Conservation (phyloP, 306 rosid genomes). For the Vachellia collinsii region DNA sequence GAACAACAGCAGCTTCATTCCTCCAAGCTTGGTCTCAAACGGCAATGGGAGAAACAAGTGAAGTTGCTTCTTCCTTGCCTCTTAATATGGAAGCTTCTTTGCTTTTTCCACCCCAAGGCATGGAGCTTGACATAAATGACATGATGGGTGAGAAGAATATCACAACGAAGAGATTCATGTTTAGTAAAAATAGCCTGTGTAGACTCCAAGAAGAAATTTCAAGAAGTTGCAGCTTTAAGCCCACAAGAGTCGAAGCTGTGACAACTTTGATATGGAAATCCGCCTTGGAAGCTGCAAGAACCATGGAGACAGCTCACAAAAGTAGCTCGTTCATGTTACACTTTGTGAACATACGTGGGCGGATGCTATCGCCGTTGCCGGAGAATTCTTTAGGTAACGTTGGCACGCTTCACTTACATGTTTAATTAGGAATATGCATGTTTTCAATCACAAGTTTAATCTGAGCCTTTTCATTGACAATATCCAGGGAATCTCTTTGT, state of each 20-base stretch:
- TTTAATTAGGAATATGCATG: neutral
- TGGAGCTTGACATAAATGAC: neutral
- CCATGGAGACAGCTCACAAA: neutral
- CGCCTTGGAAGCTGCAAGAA: neutral
- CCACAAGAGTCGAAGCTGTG: conserved; percentile 16
- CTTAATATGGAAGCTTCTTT: neutral
- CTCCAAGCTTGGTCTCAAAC: conserved; percentile 29
- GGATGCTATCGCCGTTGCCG: conserved; percentile 20
- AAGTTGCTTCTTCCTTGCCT: neutral
- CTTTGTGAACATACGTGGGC: conserved; percentile 22
- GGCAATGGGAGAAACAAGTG: neutral
- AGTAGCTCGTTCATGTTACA: neutral
- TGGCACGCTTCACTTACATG: neutral
- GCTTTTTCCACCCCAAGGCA: conserved; percentile 17
- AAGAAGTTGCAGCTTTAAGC: neutral
- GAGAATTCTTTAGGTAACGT: neutral
- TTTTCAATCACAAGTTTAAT: neutral
- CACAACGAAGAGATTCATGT: conserved; percentile 3
- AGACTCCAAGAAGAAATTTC: neutral
- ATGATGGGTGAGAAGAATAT: neutral
- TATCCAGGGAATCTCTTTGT: conserved; percentile 10
- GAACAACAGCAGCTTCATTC: neutral
- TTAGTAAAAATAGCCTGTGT: neutral
- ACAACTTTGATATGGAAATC: conserved; percentile 32
- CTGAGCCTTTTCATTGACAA: neutral